Percentiles rank a stretch among this genome's conserved stretches.
Evolutionary conservation across 2,329 filamentous ascomycete species (phyloP).

Genomic region (Mycocentrospora acerina): DNA sequence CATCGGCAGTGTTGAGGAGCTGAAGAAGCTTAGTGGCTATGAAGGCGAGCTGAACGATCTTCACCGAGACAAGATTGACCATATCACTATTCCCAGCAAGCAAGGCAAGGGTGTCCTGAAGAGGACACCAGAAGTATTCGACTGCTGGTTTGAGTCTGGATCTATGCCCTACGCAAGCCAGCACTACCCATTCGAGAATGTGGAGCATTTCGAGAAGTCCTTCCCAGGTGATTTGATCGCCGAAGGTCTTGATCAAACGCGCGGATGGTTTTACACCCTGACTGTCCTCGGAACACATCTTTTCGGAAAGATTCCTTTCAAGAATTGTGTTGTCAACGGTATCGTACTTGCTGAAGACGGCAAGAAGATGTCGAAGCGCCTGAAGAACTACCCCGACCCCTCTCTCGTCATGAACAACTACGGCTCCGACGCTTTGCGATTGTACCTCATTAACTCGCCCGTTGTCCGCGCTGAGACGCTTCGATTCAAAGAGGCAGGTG

Average conservation of each 20-base stretch:
- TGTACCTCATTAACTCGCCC: slow-evolving; percentile 97
- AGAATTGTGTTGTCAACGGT: slow-evolving; percentile 95
- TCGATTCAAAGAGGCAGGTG: slow-evolving; percentile 86
- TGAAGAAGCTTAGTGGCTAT: slow-evolving; percentile 84
- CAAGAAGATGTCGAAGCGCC: slow-evolving; percentile 97
- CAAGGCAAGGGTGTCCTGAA: slow-evolving; percentile 80
- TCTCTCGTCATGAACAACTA: slow-evolving; percentile 80
- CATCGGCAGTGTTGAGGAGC: slow-evolving; percentile 79
- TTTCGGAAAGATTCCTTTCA: slow-evolving; percentile 81
- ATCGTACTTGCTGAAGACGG: slow-evolving; percentile 92
- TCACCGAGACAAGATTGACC: slow-evolving; percentile 89
- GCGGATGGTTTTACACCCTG: slow-evolving; percentile 96
- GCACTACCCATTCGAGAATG: slow-evolving; percentile 91
- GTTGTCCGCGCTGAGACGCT: slow-evolving; percentile 90
- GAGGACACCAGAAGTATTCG: slow-evolving; percentile 85
- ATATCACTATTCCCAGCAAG: slow-evolving; percentile 91
- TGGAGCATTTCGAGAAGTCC: slow-evolving; percentile 73
- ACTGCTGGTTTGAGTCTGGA: slow-evolving; percentile 96
- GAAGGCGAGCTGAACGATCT: slow-evolving; percentile 80
- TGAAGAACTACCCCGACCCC: slow-evolving; percentile 96
- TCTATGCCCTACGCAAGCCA: slow-evolving; percentile 92
- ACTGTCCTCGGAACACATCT: slow-evolving; percentile 86
- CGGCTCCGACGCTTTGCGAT: slow-evolving; percentile 84
- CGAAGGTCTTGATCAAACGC: slow-evolving; percentile 88
- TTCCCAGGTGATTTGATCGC: slow-evolving; percentile 96